A percentile compares a stretch with the other conserved stretches of the same genome.
Evolutionary conservation across 495 filamentous ascomycete species (phyloP).

Genomic region (Penicillium maclennaniae): DNA sequence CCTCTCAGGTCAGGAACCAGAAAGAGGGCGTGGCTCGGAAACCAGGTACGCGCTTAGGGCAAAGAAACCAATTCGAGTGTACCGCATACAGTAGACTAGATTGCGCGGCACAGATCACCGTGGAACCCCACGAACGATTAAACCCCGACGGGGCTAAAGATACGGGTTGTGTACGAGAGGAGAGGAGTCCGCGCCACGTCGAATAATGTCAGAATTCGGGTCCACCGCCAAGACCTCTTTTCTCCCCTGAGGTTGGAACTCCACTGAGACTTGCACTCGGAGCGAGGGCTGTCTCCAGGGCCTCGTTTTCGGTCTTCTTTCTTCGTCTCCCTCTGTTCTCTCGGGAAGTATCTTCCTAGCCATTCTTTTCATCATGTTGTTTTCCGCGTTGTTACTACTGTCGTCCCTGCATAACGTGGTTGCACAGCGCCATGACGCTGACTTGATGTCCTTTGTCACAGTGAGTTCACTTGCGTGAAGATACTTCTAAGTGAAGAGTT

Average conservation of each 20-base stretch:
- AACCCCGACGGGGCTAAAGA: conserved; percentile 9
- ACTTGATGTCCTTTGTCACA: conserved; percentile 42
- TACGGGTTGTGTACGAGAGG: conserved; percentile 8
- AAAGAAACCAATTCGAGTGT: no score
- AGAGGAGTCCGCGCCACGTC: conserved; percentile 2
- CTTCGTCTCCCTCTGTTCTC: background rate
- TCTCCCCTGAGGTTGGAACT: background rate
- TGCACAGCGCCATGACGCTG: conserved; percentile 30
- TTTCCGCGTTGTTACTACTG: conserved; percentile 27
- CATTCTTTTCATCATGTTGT: conserved; percentile 33
- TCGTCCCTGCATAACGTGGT: conserved; percentile 23
- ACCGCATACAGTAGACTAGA: no score
- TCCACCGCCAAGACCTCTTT: conserved; percentile 20
- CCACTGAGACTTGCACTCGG: background rate
- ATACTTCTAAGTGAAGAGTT: background rate
- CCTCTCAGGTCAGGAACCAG: no score
- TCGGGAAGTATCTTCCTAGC: conserved; percentile 27
- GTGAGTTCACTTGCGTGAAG: conserved; percentile 18
- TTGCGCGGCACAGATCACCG: background rate
- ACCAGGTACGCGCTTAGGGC: no score
- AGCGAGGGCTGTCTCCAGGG: background rate
- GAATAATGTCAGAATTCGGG: conserved; percentile 34
- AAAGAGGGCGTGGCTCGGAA: no score
- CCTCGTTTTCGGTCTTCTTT: background rate
- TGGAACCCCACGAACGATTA: background rate